Evolutionary conservation across 208 protist species (phyloP), one percentile per base, ranked within the genome.

Genomic region (Novymonas esmeraldas): DNA sequence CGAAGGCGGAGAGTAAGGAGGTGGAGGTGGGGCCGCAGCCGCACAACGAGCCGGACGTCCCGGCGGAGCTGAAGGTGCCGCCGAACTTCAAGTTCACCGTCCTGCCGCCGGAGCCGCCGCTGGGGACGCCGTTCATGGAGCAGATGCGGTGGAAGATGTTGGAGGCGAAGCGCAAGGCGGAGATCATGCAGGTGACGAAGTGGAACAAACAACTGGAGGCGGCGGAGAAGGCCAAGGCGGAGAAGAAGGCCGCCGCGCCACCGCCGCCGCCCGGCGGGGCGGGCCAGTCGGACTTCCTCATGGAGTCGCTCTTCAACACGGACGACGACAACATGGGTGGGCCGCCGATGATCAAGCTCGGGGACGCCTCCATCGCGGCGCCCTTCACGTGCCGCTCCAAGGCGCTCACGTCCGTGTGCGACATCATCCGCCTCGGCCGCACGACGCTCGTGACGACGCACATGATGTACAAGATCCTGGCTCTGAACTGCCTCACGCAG

Each of bases 381-480:
- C 95, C 95, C 29, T 98, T 98, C 71, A 98, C 95, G 44, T 97
- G 93, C 61, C 89, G 87, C 59, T 96, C 87, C 39, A 95, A 90
- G 78, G 89, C 83, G 2, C 88, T 97, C 24, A 92, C 82, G 56
- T 92, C 89, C 18, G 85, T 95, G 10, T 93, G 82, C 54, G 87
- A 99, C 74, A 97, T 99, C 64, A 87, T 99, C 20, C 91, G 97
- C 14, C 97, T 99, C 55, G 98, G 98, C 33, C 85, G 98, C 57
- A 99, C 91, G 50, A 99, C 99, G 33, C 90, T 99, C 2, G 96
- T 99, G 10, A 99, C 98, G 11, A 99, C 98, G 33, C 84, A 99
- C 56, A 98, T 99, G 90, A 99, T 99, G 96, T 99, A 98, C 87
- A 98, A 98, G 70, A 99, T 99, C 55, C 89, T 99, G 14, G 98